Conservation (phyloP, 2,329 filamentous ascomycete genomes). For the Dryadomyces quercus-mongolicae region DNA sequence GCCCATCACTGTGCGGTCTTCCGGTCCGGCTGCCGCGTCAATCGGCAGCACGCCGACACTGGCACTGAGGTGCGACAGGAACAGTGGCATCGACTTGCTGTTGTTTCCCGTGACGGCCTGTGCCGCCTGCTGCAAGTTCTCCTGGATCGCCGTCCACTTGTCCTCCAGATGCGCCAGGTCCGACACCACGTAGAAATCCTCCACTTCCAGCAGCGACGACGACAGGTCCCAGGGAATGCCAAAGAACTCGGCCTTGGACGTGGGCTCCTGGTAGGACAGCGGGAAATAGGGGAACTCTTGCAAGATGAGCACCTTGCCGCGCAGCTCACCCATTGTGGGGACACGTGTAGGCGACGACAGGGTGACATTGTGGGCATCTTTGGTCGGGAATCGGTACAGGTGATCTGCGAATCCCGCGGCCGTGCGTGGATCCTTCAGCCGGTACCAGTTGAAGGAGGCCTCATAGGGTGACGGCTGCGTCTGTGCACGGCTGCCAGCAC, state of each 20-base stretch:
- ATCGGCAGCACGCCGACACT: slow-evolving; percentile 36
- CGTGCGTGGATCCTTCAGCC: slow-evolving; percentile 22
- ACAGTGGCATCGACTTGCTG: slow-evolving; percentile 18
- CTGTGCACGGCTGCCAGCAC: neutral
- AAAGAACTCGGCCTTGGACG: slow-evolving; percentile 17
- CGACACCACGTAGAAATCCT: slow-evolving; percentile 34
- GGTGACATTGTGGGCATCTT: slow-evolving; percentile 11
- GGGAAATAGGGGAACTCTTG: slow-evolving; percentile 29
- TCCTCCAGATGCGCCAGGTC: slow-evolving; percentile 28
- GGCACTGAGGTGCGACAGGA: slow-evolving; percentile 34
- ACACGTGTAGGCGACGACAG: slow-evolving; percentile 13
- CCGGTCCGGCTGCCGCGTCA: slow-evolving; percentile 35
- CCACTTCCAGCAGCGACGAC: slow-evolving; percentile 29
- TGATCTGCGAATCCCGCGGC: slow-evolving; percentile 22
- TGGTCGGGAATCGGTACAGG: slow-evolving; percentile 16
- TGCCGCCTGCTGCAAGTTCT: slow-evolving; percentile 26
- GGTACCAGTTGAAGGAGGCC: slow-evolving; percentile 30
- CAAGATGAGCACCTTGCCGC: slow-evolving; percentile 33
- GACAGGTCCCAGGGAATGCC: slow-evolving; percentile 30
- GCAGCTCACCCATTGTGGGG: slow-evolving; percentile 31
- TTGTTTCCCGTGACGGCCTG: slow-evolving; percentile 17
- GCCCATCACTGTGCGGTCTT: slow-evolving; percentile 26
- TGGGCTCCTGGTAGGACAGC: neutral
- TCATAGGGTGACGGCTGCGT: slow-evolving; percentile 24
- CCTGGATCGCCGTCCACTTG: slow-evolving; percentile 33